Evolutionary conservation across 768 basidiomycete genomes (phyloP).

Genomic region (Mycena belliarum): DNA sequence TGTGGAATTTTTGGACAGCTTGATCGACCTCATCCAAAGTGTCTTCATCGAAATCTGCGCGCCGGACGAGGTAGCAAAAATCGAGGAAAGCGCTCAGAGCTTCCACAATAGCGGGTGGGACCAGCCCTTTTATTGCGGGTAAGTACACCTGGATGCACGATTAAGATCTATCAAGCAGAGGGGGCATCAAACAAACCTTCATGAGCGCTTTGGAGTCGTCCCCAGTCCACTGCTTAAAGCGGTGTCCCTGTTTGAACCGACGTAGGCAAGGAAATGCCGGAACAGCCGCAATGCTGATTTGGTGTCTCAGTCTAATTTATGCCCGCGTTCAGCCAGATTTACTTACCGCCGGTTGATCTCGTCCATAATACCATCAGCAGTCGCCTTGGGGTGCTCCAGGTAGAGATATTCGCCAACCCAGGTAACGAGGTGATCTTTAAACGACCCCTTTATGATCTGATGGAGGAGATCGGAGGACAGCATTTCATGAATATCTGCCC

Average conservation of each 20-base stretch:
- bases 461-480: constrained; percentile 31
- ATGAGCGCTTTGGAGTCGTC: constrained; percentile 31
- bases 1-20: not conserved
- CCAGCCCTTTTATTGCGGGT: constrained; percentile 21
- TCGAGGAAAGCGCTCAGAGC: constrained; percentile 24
- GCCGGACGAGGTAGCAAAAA: constrained; percentile 27
- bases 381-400: not conserved
- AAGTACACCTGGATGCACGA: constrained; percentile 22
- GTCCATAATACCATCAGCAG: constrained; percentile 30
- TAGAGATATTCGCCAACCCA: constrained; percentile 32
- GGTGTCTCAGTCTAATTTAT: no score
- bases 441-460: constrained; percentile 27
- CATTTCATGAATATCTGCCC: constrained; percentile 32
- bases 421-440: constrained; percentile 35
- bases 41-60: constrained; percentile 6
- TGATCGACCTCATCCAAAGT: not conserved
- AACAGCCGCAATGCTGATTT: constrained; percentile 18
- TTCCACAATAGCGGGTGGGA: constrained; percentile 20
- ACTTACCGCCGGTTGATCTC: constrained; percentile 37
- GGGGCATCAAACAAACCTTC: constrained; percentile 20
- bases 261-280: constrained; percentile 21
- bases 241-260: constrained; percentile 22
- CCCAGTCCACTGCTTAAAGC: constrained; percentile 30
- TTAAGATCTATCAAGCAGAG: not conserved
- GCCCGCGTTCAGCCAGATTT: no score